phyloP scores from a whole-genome alignment of 139 green algal species.

The Nannochloris sp. region DNA sequence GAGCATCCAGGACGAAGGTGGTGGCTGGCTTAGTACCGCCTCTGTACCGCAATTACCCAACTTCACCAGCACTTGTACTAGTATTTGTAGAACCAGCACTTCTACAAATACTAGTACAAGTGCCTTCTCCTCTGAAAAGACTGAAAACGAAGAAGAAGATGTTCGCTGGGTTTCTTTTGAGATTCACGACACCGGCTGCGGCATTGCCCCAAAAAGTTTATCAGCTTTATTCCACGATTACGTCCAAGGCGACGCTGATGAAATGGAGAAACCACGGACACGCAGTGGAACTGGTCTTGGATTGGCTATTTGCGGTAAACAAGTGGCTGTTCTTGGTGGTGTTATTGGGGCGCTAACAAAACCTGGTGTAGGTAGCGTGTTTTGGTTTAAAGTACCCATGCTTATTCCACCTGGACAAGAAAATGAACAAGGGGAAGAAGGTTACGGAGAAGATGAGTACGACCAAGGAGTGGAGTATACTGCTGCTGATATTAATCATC shows the following conservation, averaged over 20 bases:
- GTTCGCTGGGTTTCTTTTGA: constrained; percentile 61
- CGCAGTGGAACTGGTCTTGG: constrained; percentile 59
- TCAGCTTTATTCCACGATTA: constrained; percentile 66
- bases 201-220: constrained; percentile 45
- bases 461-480: not conserved
- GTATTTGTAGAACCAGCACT: no score
- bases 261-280: constrained; percentile 58
- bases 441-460: not conserved
- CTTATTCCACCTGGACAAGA: constrained; percentile 10
- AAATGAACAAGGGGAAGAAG: not conserved
- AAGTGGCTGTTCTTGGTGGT: constrained; percentile 72
- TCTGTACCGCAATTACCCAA: not conserved
- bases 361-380: constrained; percentile 41
- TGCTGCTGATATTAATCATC: no score
- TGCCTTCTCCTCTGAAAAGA: not conserved
- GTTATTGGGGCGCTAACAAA: constrained; percentile 61
- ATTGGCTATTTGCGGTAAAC: constrained; percentile 65
- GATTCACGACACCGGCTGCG: constrained; percentile 63
- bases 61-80: no score
- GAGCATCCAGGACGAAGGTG: not conserved
- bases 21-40: not conserved
- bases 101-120: no score
- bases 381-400: constrained; percentile 75
- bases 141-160: not conserved
- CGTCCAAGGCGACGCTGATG: constrained; percentile 62